Base-by-base conservation (phyloP, 2,329 filamentous ascomycete species). In the Talaromyces atroroseus region DNA sequence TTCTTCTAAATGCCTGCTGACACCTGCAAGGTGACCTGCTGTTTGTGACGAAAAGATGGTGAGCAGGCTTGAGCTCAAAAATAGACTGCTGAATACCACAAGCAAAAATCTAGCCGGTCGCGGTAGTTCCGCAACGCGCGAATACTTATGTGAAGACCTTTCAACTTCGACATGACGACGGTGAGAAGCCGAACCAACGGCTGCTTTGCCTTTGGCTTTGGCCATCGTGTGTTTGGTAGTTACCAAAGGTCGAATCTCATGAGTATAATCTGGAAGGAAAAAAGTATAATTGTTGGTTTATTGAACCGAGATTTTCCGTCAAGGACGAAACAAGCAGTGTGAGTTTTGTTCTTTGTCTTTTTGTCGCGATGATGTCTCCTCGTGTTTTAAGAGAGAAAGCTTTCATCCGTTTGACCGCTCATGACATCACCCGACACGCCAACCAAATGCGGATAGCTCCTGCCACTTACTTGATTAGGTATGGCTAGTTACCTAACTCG, bases 61-160 rank as follows among this genome's bases (percentile, higher is more conserved):
- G 70, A 88, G 88, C 6, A 89, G 79, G 18, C 85, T 65, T 16
- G 82, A 79, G 61, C 85, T 87, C 57, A 90, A 73, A 32, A 78
- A 75, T 57, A 92, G 77, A 71, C 78, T 83, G 58, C 79, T 67
- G 18, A 80, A 56, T n/a, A 82, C 71, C 4, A 71, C 68, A 4
- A 73, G 70, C 4, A 78, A 65, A 29, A 83, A 80, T 56, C 79
- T 76, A 5, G 64, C 56, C 14, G 61, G 47, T 10, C 69, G 65
- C 32, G 68, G 68, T 23, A 72, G 12, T 11, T 47, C 21, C 20
- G 46, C 20, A 14, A 58, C 29, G 40, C 38, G 56, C 23, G 50
- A 53, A 36, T 14, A 16, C 20, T 24, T 12, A n/a, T 26, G 29
- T 24, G 45, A 24, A 4, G 24, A 18, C 12, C 12, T 38, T 11